These are phyloP conservation scores for Pezicula neosporulosa DNA, from an alignment of 2,329 filamentous ascomycete species.

Conservation along the genomic window DNA sequence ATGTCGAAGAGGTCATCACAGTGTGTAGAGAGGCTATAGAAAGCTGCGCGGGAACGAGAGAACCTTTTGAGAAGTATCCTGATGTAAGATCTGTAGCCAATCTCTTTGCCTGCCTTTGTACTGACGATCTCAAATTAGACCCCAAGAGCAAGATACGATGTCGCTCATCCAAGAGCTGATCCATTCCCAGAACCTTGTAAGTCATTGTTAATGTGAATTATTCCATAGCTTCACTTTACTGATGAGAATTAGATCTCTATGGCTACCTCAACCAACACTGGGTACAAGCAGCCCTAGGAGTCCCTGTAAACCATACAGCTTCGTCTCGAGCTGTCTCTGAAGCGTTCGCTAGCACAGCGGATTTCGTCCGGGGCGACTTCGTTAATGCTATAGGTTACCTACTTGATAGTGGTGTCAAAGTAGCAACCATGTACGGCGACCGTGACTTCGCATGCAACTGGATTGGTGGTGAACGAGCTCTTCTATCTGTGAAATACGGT, in stretches of 20 bases:
- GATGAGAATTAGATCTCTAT: neutral
- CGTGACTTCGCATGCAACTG: conserved; percentile 56
- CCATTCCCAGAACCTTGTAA: conserved; percentile 4
- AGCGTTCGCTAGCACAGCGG: conserved; percentile 44
- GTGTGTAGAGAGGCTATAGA: neutral
- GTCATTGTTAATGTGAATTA: too few relatives aligned
- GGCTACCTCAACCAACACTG: conserved; percentile 15
- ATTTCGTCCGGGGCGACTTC: conserved; percentile 59
- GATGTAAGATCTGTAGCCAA: neutral
- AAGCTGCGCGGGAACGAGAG: neutral
- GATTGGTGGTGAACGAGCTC: conserved; percentile 52
- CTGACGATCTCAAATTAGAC: neutral
- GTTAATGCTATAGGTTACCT: conserved; percentile 54
- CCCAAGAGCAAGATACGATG: conserved; percentile 16
- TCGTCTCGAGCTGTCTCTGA: conserved; percentile 37
- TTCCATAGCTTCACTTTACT: too few relatives aligned
- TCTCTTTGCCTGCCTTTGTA: neutral
- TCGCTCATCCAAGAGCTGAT: conserved; percentile 10
- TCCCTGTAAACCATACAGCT: conserved; percentile 54
- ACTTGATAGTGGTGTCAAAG: conserved; percentile 56
- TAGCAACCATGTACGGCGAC: conserved; percentile 67
- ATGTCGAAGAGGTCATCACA: neutral
- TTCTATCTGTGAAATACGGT: conserved; percentile 42
- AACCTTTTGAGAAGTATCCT: neutral
- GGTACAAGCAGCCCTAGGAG: conserved; percentile 55